Conservation (phyloP, 805 yeast genomes). For the Yarrowia divulgata region DNA sequence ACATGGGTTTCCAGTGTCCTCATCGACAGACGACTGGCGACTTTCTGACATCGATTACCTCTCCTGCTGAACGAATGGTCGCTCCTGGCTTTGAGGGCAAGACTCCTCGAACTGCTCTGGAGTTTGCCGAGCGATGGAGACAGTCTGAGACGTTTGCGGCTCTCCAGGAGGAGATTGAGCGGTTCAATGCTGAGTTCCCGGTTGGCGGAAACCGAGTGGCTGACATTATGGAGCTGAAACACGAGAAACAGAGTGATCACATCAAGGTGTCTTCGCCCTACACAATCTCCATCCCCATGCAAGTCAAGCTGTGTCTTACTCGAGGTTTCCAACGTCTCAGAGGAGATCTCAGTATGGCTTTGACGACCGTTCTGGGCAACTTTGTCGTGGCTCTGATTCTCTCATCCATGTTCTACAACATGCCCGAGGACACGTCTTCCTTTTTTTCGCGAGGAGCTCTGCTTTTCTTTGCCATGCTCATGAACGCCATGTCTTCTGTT, state of each 20-base stretch:
- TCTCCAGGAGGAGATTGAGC: conserved; percentile 57
- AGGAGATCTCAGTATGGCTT: conserved; percentile 60
- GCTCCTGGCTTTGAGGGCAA: conserved; percentile 55
- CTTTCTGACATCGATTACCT: conserved; percentile 62
- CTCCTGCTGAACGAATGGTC: conserved; percentile 59
- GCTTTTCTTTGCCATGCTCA: conserved; percentile 62
- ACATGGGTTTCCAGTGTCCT: conserved; percentile 65
- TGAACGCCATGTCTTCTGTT: conserved; percentile 56
- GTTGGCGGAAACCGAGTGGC: conserved; percentile 45
- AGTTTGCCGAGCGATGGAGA: conserved; percentile 61
- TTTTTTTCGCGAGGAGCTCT: conserved; percentile 67
- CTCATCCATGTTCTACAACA: conserved; percentile 63
- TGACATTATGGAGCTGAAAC: conserved; percentile 48
- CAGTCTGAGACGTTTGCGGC: conserved; percentile 54
- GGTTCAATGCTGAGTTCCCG: conserved; percentile 44
- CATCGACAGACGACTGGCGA: conserved; percentile 67
- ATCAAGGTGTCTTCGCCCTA: conserved; percentile 52
- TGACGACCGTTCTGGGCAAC: conserved; percentile 56
- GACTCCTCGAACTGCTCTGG: conserved; percentile 62
- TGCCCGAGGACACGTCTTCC: conserved; percentile 59
- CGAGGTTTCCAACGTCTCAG: conserved; percentile 62
- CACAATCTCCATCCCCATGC: conserved; percentile 55
- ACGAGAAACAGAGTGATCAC: conserved; percentile 47
- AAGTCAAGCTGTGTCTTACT: conserved; percentile 56
- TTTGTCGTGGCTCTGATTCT: conserved; percentile 60